phyloP scores from a whole-genome alignment of 345 rosid species.

The Durio zibethinus region DNA sequence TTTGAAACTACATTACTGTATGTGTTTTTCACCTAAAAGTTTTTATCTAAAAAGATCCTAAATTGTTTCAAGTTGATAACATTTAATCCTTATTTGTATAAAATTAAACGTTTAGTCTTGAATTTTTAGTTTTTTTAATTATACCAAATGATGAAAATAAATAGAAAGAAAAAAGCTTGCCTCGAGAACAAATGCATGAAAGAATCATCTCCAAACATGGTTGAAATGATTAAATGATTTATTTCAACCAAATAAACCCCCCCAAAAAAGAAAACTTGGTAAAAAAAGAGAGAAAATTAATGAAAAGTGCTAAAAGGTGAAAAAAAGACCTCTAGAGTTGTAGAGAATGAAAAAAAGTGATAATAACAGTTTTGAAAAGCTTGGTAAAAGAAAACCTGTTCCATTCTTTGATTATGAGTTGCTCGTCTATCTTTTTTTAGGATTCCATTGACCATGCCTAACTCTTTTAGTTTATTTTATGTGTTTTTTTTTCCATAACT shows the following conservation, averaged over 20 bases:
- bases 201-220: slow-evolving; percentile 77
- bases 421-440: background rate
- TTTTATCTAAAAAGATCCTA: no score
- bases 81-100: no score
- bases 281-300: background rate
- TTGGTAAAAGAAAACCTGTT: slow-evolving; percentile 73
- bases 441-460: background rate
- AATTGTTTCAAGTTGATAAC: no score
- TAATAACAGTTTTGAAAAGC: slow-evolving; percentile 62
- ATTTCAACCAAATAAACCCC: slow-evolving; percentile 6
- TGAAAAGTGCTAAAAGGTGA: background rate
- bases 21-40: no score
- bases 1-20: no score
- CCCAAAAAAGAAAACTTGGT: background rate
- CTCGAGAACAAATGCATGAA: slow-evolving; percentile 93
- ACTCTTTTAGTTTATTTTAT: no score
- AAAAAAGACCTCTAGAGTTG: slow-evolving; percentile 50
- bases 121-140: no score
- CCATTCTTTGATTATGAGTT: slow-evolving; percentile 61
- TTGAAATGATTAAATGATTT: slow-evolving; percentile 61
- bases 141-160: background rate
- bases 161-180: slow-evolving; percentile 30
- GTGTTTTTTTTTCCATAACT: no score
- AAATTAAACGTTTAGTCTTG: no score
- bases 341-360: slow-evolving; percentile 53